A percentile compares a stretch with the other conserved stretches of the same genome.
These are phyloP conservation scores for Salix dunnii DNA, from an alignment of 345 rosid species.

Conservation along the genomic window DNA sequence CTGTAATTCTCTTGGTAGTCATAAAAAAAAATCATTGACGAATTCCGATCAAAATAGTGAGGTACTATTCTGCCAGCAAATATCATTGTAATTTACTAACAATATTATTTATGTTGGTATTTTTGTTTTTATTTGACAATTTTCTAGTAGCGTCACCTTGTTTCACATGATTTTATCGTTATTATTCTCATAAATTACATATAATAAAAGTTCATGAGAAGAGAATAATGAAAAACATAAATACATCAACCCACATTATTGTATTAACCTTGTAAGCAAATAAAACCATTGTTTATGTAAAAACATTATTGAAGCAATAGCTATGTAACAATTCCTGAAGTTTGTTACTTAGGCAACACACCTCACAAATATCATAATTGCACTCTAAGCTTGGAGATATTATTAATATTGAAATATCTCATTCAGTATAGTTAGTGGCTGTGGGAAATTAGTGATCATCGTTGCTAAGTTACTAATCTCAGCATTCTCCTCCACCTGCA, in stretches of 20 bases:
- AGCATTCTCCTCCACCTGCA: constrained; percentile 65
- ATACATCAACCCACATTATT: neutral
- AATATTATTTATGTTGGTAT: too few species aligned
- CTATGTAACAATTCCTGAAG: neutral
- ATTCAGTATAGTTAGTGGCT: constrained; percentile 61
- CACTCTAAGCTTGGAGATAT: neutral
- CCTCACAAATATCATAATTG: neutral
- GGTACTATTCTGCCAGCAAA: too few species aligned
- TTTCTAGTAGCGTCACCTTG: too few species aligned
- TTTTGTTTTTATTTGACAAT: too few species aligned
- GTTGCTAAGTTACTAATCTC: constrained; percentile 42
- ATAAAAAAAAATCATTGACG: fast-evolving
- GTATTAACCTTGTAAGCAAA: neutral
- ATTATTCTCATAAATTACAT: neutral
- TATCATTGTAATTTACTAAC: too few species aligned
- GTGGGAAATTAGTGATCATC: constrained; percentile 38
- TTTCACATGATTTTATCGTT: too few species aligned
- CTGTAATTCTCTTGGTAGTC: too few species aligned
- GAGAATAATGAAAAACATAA: neutral
- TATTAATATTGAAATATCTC: constrained; percentile 54
- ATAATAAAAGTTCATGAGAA: neutral
- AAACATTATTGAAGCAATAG: neutral
- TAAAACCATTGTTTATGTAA: neutral
- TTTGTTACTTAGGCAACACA: neutral
- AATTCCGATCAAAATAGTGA: too few species aligned